phyloP scores from a whole-genome alignment of 139 green algal genomes.

The Pleodorina starrii region DNA sequence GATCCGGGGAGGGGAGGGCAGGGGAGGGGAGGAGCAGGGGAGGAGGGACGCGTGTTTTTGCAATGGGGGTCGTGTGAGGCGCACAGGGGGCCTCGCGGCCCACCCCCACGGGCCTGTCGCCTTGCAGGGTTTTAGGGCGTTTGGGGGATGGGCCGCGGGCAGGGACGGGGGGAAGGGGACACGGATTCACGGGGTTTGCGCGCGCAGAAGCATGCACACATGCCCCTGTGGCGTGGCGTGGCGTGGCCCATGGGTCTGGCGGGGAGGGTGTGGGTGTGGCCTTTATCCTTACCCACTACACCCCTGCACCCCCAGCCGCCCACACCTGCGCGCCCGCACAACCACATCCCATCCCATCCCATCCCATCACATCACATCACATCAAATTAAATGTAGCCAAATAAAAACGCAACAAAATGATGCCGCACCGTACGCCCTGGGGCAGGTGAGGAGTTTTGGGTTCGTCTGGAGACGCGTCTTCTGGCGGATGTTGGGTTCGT shows the following conservation, averaged over 20 bases:
- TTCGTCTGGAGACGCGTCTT: slow-evolving; percentile 66
- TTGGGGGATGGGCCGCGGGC: background rate
- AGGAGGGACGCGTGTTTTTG: background rate
- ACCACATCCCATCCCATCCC: background rate
- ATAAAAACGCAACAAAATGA: too few species aligned
- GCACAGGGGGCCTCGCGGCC: background rate
- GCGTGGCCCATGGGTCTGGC: too few species aligned
- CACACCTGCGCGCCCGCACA: background rate
- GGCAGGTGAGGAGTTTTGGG: slow-evolving; percentile 37
- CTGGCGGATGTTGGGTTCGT: slow-evolving; percentile 78
- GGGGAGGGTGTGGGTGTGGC: too few species aligned
- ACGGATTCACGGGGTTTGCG: background rate
- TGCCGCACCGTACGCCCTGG: too few species aligned
- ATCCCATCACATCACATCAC: background rate
- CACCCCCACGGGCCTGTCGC: background rate
- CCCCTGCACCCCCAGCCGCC: background rate
- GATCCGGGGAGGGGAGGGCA: background rate
- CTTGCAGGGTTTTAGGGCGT: background rate
- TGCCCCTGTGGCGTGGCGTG: too few species aligned
- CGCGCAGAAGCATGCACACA: background rate
- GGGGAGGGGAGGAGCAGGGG: background rate
- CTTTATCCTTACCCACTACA: background rate
- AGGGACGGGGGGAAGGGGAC: background rate
- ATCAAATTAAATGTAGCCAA: too few species aligned
- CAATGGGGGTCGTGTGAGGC: background rate